Evolutionary conservation across 2,329 filamentous ascomycete species (phyloP), one percentile per base, ranked within the genome.

Genomic region (Pseudogymnoascus sp.): DNA sequence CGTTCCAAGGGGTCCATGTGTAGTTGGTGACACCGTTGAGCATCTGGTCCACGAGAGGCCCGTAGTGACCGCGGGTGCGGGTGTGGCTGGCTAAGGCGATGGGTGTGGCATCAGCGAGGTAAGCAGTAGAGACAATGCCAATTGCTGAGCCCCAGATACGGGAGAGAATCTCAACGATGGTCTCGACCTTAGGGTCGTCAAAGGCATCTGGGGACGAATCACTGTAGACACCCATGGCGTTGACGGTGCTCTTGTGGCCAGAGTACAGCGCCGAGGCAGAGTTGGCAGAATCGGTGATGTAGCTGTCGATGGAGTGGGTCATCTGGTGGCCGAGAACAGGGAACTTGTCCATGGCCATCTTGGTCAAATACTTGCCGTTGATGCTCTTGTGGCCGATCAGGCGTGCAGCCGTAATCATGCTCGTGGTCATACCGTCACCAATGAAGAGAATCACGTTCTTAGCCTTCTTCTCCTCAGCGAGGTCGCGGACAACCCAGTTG

Each of bases 371-470:
- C 74, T 89, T 90, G 68, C 91, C 91, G 71, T 95, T 94, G 79
- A 93, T 82, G 68, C 82, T 87, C 78, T 91, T 88, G 79, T 95
- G 91, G 16, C 82, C 90, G 62, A 95, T 85, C 62, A 94, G 80
- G 67, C 91, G 88, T 61, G 90, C 90, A 43, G 91, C 91, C 38
- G 86, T 89, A 71, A 90, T 89, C 86, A 89, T 89, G 75, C 90
- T 90, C 49, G 88, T 91, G 33, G 84, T 87, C 84, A 86, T 87
- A 64, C 84, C 83, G 68, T 86, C 83, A 72, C 91, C 91, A 66
- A 95, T 90, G 76, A 94, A 95, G 66, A 94, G 81, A 68, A 94
- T 84, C 67, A 94, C 85, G 68, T 94, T 94, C 83, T 92, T 94
- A 39, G 90, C 87, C 77, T 85, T 90, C 75, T 89, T 86, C 73